Evolutionary conservation across 2,329 filamentous ascomycete genomes (phyloP).

Genomic region (Fusarium sp.): DNA sequence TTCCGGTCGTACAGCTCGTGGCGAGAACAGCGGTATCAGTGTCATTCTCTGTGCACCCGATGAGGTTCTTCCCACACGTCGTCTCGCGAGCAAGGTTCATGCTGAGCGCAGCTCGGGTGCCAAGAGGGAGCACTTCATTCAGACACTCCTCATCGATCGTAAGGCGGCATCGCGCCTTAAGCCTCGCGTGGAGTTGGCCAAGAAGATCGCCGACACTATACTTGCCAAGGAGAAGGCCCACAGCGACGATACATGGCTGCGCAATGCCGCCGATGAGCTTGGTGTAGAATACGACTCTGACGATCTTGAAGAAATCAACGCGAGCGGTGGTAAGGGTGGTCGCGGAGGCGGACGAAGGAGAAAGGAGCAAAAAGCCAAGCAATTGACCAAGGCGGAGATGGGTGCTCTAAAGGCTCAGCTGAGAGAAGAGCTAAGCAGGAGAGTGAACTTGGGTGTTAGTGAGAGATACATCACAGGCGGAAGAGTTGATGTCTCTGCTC

Average conservation of each 20-base stretch:
- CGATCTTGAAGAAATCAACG: conserved; percentile 85
- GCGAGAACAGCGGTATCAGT: conserved; percentile 79
- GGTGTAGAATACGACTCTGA: conserved; percentile 95
- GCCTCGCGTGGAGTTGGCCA: conserved; percentile 82
- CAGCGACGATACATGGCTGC: conserved; percentile 87
- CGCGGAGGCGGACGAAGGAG: conserved; percentile 79
- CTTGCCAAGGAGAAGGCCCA: conserved; percentile 89
- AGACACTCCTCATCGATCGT: conserved; percentile 85
- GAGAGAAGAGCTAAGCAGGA: conserved; percentile 74
- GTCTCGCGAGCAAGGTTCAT: conserved; percentile 90
- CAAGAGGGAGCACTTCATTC: conserved; percentile 75
- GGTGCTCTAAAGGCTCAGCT: conserved; percentile 77
- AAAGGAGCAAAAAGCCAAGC: conserved; percentile 78
- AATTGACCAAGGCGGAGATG: conserved; percentile 79
- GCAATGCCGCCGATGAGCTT: conserved; percentile 87
- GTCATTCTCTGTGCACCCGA: conserved; percentile 92
- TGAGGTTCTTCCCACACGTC: conserved; percentile 85
- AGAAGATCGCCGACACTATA: conserved; percentile 83
- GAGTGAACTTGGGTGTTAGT: conserved; percentile 89
- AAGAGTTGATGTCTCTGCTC: conserved; percentile 81
- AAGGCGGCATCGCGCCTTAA: conserved; percentile 81
- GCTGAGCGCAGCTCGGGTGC: conserved; percentile 62
- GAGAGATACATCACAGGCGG: conserved; percentile 88
- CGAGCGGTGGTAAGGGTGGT: conserved; percentile 70
- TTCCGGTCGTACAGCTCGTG: conserved; percentile 92